Base-by-base conservation (phyloP, 164 flowering plant genomes). In the Warburgia ugandensis region DNA sequence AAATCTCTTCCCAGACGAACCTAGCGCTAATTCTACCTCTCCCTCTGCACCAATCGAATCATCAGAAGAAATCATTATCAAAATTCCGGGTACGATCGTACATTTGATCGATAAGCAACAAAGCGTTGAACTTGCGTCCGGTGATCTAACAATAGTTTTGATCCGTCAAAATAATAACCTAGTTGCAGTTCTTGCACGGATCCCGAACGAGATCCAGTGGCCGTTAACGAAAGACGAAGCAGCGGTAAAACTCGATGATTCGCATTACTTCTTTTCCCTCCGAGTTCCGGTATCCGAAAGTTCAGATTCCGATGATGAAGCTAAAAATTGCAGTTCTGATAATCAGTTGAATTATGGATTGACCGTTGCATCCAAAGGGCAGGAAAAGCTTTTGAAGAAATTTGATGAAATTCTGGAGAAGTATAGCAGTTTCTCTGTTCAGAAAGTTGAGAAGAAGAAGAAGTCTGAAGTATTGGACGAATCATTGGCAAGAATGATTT, bases 231-330 rank as follows among this genome's bases (percentile, higher is more conserved):
- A 74, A 45, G 96, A 92, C 30, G 86, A 74, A 52, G 74, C 91
- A 6, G 68, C 78, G 3, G 94, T 92, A 1, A 88, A 76, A 67
- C 77, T 92, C 28, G 94, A 88, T 38, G 75, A 71, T 0, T 74
- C 91, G 3, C 99, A 86, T 32, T 92, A 88, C 61, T 86, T 92
- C 66, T 92, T 92, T 75, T 60, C 91, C 4, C 73, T 92, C 3
- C 62, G 69, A 0, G 56, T 68, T 2, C 83, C 86, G 2, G 13
- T 52, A 2, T 56, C 50, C 2, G 31, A 29, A 2, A 53, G 52
- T 1, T 23, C 53, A 3, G 59, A 23, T 50, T 57, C 65, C 17
- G 68, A 63, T 16, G 78, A 68, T 11, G 57, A 30, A 9, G 48
- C 5, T 2, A 43, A 27, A 4, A 10, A 36, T 3, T n/a, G 28